Conservation (phyloP, 768 basidiomycete genomes). For the Clitopilus passeckerianus region DNA sequence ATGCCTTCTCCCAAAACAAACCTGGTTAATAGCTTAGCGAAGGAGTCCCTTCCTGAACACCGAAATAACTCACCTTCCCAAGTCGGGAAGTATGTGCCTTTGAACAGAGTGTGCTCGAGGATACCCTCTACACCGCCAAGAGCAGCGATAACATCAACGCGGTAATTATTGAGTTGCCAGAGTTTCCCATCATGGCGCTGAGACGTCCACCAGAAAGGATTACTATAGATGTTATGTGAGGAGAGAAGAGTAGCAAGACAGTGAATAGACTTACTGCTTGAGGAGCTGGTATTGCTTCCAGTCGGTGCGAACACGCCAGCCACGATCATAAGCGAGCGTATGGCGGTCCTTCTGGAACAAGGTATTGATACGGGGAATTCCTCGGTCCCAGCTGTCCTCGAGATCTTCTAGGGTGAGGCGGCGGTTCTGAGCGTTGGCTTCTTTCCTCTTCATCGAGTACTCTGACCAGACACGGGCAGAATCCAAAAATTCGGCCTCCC, state of each 20-base stretch:
- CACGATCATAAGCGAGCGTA: constrained; percentile 98
- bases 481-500: constrained; percentile 97
- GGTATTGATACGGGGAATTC: constrained; percentile 98
- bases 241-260: constrained; percentile 1
- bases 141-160: constrained; percentile 98
- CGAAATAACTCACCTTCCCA: constrained; percentile 68
- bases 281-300: constrained; percentile 97
- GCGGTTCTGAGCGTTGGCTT: constrained; percentile 98
- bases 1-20: constrained; percentile 98
- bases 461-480: constrained; percentile 99
- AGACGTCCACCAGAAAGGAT: constrained; percentile 99
- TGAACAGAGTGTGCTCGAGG: constrained; percentile 94
- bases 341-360: constrained; percentile 98
- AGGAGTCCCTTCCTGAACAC: background rate
- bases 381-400: constrained; percentile 98
- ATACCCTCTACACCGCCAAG: constrained; percentile 96
- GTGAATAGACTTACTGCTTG: constrained; percentile 61
- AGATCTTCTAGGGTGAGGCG: constrained; percentile 95
- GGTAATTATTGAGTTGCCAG: constrained; percentile 97
- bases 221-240: constrained; percentile 36
- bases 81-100: constrained; percentile 96
- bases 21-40: constrained; percentile 24
- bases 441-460: constrained; percentile 99
- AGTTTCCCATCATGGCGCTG: constrained; percentile 95
- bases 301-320: constrained; percentile 96